Percentiles rank a stretch among this genome's conserved stretches.
These are phyloP conservation scores for Termitomyces sp. DNA, from an alignment of 768 basidiomycete species.

Conservation along the genomic window DNA sequence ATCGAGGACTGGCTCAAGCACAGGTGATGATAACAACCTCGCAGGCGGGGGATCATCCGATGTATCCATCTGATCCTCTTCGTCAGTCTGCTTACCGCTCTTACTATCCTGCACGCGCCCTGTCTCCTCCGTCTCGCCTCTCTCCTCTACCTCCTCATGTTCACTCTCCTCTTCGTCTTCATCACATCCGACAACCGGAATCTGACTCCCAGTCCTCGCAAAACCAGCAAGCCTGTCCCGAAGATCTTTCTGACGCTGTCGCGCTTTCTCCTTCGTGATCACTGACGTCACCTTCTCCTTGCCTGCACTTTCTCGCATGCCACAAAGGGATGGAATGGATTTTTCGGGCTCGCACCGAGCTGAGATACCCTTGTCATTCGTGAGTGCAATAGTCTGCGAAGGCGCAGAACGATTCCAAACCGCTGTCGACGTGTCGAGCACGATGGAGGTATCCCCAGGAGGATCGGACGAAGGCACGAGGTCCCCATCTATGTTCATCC, in stretches of 20 bases:
- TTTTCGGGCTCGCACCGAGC: neutral
- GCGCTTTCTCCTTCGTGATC: neutral
- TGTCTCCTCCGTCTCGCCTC: neutral
- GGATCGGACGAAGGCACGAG: neutral
- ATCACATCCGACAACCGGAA: conserved; percentile 12
- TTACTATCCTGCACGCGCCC: neutral
- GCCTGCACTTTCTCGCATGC: neutral
- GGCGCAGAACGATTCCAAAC: conserved; percentile 28
- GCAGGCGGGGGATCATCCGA: neutral
- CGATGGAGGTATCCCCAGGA: conserved; percentile 17
- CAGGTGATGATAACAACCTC: neutral
- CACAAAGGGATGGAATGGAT: neutral
- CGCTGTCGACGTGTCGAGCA: conserved; percentile 47
- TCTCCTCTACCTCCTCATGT: conserved; percentile 17
- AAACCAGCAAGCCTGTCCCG: conserved; percentile 46
- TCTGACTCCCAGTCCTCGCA: conserved; percentile 42
- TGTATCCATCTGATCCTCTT: neutral
- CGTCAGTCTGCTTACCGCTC: neutral
- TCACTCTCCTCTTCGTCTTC: conserved; percentile 14
- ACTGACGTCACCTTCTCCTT: neutral
- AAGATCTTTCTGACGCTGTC: conserved; percentile 26
- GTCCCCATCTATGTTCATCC: conserved; percentile 9
- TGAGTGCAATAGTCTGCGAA: neutral
- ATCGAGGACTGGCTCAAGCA: conserved; percentile 2
- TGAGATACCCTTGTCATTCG: neutral